Base-by-base conservation (phyloP, 305 asterid genomes). In the Fraxinus nigra region DNA sequence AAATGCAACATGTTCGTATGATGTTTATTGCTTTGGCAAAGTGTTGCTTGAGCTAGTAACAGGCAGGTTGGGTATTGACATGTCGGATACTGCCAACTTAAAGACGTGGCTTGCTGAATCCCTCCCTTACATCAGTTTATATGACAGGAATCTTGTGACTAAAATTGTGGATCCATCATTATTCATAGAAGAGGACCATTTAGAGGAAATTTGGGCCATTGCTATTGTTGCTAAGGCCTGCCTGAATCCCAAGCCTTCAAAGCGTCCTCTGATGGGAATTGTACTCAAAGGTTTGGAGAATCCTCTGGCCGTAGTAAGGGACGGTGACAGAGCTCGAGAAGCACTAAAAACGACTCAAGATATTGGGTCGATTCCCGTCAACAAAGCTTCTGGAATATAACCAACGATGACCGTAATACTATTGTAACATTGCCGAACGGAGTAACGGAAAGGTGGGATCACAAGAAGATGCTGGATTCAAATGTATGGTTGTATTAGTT, bases 121-220 rank as follows among this genome's bases (percentile, higher is more conserved):
- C 0, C 54, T 94, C 16, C 95, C 95, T 16, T 83, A 81, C 90
- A 92, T 95, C 51, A 93, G 92, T 73, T 87, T 92, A 75, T 86
- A 92, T 75, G 97, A 94, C 86, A 94, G 92, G 86, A 98, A 94
- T 69, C 92, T 90, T n/a, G 93, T 94, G 76, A 91, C 97, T 59
- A 94, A 86, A 85, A 94, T 95, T 8, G 82, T 95, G 48, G 98
- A 95, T 85, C 97, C 97, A 1, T 92, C 98, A 1, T 77, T 95
- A 76, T 87, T 94, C 70, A 87, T 94, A 61, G 94, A 93, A 5
- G 97, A 93, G 78, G 98, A 95, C 80, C 92, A 94, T n/a, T 87
- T 94, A 2, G 97, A 95, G 89, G 98, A 94, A 87, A 97, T 93
- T 56, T 94, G 98, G 99, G 99, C 97, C 37, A 91, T 94, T 96